phyloP scores from a whole-genome alignment of 768 basidiomycete genomes.

The Kwoniella bestiolae region DNA sequence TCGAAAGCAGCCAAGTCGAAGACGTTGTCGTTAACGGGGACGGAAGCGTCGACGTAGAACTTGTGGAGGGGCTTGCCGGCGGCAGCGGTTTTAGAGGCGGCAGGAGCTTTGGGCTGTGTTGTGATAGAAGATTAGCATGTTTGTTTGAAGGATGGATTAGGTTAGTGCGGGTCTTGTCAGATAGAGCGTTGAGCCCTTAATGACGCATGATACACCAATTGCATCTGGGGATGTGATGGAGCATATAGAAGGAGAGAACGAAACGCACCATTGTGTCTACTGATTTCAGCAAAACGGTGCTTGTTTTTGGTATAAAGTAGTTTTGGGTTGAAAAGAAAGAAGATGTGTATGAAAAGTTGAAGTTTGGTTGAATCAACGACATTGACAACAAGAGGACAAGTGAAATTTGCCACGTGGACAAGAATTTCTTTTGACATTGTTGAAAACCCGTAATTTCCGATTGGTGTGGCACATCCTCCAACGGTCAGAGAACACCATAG shows the following conservation, averaged over 20 bases:
- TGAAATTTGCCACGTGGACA: slow-evolving; percentile 1
- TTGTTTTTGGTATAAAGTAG: slow-evolving; percentile 9
- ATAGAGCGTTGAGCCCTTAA: neutral
- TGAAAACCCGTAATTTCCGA: neutral
- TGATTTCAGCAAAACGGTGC: slow-evolving; percentile 38
- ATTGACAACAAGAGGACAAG: neutral
- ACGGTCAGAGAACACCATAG: too few relatives aligned
- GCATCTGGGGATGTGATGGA: neutral
- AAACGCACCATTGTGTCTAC: slow-evolving; percentile 42
- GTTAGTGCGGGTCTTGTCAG: neutral
- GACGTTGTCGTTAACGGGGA: slow-evolving; percentile 56
- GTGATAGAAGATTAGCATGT: neutral
- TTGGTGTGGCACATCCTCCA: neutral
- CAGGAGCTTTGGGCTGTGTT: slow-evolving; percentile 39
- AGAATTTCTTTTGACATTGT: neutral
- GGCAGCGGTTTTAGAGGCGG: slow-evolving; percentile 32
- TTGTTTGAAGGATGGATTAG: too few relatives aligned
- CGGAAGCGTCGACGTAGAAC: slow-evolving; percentile 58
- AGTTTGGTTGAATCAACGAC: neutral
- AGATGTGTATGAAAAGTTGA: neutral
- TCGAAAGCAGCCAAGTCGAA: slow-evolving; percentile 69
- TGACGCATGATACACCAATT: neutral
- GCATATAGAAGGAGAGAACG: neutral
- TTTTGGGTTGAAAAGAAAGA: slow-evolving; percentile 21
- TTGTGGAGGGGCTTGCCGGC: slow-evolving; percentile 56